Evolutionary conservation across 164 flowering plant species (phyloP).

Genomic region (Vitis riparia): DNA sequence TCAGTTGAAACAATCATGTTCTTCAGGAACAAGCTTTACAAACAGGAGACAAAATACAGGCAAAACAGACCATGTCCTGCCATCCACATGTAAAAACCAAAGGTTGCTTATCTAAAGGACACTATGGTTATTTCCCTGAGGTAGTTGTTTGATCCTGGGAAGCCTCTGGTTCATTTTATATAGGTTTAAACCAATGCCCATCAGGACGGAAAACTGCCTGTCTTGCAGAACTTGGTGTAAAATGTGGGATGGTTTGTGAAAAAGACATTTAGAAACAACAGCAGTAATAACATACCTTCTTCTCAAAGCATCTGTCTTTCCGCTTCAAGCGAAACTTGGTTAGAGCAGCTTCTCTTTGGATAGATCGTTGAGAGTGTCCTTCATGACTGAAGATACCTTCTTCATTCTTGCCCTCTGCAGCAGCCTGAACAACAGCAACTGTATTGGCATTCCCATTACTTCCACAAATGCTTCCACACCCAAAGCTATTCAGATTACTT

Average conservation of each 20-base stretch:
- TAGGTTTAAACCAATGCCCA: too few relatives aligned
- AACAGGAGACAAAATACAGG: too few relatives aligned
- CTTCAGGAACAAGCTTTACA: too few relatives aligned
- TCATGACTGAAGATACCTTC: slow-evolving; percentile 26
- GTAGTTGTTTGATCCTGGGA: neutral
- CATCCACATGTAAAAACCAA: too few relatives aligned
- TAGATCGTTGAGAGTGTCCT: slow-evolving; percentile 40
- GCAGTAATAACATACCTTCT: slow-evolving; percentile 51
- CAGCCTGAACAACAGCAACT: slow-evolving; percentile 15
- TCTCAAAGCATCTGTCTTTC: slow-evolving; percentile 91
- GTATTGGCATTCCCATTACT: slow-evolving; percentile 45
- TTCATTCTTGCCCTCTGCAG: slow-evolving; percentile 46
- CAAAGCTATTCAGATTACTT: slow-evolving; percentile 41
- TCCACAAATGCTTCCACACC: slow-evolving; percentile 49
- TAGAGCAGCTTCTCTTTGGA: slow-evolving; percentile 88
- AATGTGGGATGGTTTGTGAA: too few relatives aligned
- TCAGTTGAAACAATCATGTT: too few relatives aligned
- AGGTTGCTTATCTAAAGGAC: too few relatives aligned
- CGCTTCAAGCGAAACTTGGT: slow-evolving; percentile 85
- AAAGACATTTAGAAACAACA: neutral
- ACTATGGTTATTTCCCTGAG: too few relatives aligned
- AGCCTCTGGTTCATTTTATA: neutral
- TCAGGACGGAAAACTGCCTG: too few relatives aligned
- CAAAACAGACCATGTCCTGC: too few relatives aligned
- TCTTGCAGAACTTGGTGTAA: too few relatives aligned